Base-by-base conservation (phyloP, 768 basidiomycete species). In the Collybia sp. region DNA sequence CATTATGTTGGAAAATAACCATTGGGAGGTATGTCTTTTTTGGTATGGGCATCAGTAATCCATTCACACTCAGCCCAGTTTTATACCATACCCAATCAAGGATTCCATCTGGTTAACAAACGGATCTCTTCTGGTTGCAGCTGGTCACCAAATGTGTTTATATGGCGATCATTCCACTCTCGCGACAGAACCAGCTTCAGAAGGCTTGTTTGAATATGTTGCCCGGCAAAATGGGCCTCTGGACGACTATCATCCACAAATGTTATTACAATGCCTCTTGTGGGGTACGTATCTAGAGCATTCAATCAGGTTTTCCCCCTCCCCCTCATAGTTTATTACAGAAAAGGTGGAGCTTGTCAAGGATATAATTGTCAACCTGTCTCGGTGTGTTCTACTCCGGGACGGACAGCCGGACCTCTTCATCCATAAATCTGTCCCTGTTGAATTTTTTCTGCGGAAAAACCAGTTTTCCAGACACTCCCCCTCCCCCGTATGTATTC, bases 41-140 rank as follows among this genome's bases (percentile, higher is more conserved):
- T 34, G 11, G 12, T 9, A 37, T 35, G 34, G 19, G 44, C n/a
- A 46, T 47, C 34, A 51, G 40, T 18, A 37, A 31, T 34, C 19
- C 40, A n/a, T 37, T 10, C 17, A 6, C 35, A 6, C 6, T 37
- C 17, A 6, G 35, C 4, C n/a, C 48, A 93, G 89, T 35, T 77
- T 85, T 47, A 83, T 90, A 1, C 82, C 91, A 0, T 78, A 84
- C 46, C 75, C 82, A 2, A 94, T 96, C 56, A 80, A 72, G 35
- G 91, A 96, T 59, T 95, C 93, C 2, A 91, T 94, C 33, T 96
- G 93, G 93, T 74, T 92, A 4, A 80, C 86, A 9, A 76, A 84
- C 52, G 92, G 93, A 12, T 83, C 85, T 3, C 70, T 98, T 37
- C 74, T 94, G 2, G 71, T 96, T 32, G 91, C 82, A 32, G 82